Evolutionary conservation across 495 filamentous ascomycete genomes (phyloP), one percentile per base, ranked within the genome.

Genomic region (Neohortaea acidophila): DNA sequence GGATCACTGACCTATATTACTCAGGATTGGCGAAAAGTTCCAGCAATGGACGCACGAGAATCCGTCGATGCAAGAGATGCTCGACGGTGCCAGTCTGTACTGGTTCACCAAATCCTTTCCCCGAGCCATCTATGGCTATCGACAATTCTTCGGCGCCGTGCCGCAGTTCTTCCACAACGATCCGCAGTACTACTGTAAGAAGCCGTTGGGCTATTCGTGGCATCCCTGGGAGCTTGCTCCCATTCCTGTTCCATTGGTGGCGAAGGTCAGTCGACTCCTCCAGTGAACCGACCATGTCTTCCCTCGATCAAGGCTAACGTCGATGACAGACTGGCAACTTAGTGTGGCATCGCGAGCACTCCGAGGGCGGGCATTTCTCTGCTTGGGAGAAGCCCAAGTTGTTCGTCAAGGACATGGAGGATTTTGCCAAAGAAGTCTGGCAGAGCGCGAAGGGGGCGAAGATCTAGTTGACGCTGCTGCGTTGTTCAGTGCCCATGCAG

Each of bases 21-120:
- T 20, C 39, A 73, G 70, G 72, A 57, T 78, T 34, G 76, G 72
- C 15, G 78, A 81, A 53, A 81, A 83, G 48, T 70, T 72, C 47
- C 44, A 78, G 14, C 65, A 69, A 29, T 81, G 77, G 77, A 59
- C 62, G 4, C 75, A 80, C 40, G 55, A 58, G 1, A 55, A 65
- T 4, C 63, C 73, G 1, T 33, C 62, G 4, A 37, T 68, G 2
- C 59, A 77, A 14, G 63, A 56, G 4, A 76, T 83, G 22, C 60
- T 80, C 3, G 64, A 68, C 21, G 54, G 60, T 1, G 59, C 77
- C 15, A 69, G 64, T 2, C 51, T 79, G 14, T 83, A 76, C 54
- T 81, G 77, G 78, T 63, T 79, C 20, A 79, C 73, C 0, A 59
- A 73, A 4, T 65, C 66, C 2, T 72, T 72, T 32, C 63, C 69